A percentile compares a stretch with the other conserved stretches of the same genome.
These are phyloP conservation scores for Xylaria sp. DNA, from an alignment of 2,329 filamentous ascomycete species.

Conservation along the genomic window DNA sequence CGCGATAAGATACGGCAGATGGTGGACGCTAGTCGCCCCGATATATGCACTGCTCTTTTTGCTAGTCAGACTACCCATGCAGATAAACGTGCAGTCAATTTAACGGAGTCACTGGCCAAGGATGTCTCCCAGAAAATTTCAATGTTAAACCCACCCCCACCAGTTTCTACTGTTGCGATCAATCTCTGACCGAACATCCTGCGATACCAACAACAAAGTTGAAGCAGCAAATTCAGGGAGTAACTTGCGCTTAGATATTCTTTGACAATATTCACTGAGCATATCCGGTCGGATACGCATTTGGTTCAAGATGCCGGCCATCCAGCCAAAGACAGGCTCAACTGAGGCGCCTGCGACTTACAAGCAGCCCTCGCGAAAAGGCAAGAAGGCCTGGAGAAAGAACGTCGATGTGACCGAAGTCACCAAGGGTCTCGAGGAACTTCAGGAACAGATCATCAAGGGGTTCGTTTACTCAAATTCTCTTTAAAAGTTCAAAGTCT, in stretches of 20 bases:
- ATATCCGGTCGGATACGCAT: background rate
- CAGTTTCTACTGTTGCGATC: background rate
- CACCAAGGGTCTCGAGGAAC: conserved; percentile 71
- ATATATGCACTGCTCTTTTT: too few relatives aligned
- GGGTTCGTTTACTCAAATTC: conserved; percentile 53
- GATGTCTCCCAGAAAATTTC: conserved; percentile 15
- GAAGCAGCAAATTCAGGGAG: background rate
- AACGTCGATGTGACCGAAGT: conserved; percentile 92
- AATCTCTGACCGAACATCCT: background rate
- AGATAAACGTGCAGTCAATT: background rate
- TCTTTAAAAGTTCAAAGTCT: background rate
- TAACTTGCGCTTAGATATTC: background rate
- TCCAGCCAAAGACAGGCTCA: conserved; percentile 44
- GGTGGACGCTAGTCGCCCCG: too few relatives aligned
- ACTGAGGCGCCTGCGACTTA: conserved; percentile 67
- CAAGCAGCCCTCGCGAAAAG: conserved; percentile 88
- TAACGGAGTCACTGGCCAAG: background rate
- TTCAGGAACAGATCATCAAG: conserved; percentile 85
- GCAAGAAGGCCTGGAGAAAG: conserved; percentile 98
- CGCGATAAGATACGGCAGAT: conserved; percentile 4
- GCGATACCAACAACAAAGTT: background rate
- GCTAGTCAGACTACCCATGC: too few relatives aligned
- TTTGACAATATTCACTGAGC: background rate
- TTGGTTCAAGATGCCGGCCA: conserved; percentile 45
- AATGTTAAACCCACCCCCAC: conserved; percentile 8